A percentile compares a stretch with the other conserved stretches of the same genome.
Conservation (phyloP, 441 rosid genomes). For the Gossypium davidsonii region DNA sequence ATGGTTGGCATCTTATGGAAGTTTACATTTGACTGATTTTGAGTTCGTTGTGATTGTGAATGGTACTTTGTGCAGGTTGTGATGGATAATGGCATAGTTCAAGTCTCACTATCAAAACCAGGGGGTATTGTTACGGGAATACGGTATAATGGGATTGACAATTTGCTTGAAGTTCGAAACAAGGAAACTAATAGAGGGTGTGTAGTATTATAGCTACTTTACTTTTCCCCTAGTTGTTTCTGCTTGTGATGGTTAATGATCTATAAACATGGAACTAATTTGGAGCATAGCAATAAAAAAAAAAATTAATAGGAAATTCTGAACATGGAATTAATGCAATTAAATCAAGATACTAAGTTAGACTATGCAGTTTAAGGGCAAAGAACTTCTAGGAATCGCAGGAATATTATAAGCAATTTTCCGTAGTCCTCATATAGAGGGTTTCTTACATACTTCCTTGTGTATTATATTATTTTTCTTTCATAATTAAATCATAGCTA, state of each 20-base stretch:
- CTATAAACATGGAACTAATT: neutral
- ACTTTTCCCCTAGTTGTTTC: neutral
- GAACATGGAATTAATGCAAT: neutral
- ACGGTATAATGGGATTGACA: constrained; percentile 43
- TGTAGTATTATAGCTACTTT: constrained; percentile 6
- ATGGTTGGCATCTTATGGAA: neutral
- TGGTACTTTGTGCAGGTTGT: constrained; percentile 37
- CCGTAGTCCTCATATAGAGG: neutral
- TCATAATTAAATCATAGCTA: neutral
- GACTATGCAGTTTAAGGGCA: neutral
- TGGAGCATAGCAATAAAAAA: neutral
- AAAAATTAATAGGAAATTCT: neutral
- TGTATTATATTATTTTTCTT: neutral
- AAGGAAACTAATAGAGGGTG: constrained; percentile 74
- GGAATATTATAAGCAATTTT: neutral
- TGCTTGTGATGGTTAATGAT: constrained; percentile 3
- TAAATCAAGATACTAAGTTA: neutral
- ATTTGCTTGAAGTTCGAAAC: constrained; percentile 59
- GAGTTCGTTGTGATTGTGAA: constrained; percentile 6
- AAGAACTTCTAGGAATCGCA: neutral
- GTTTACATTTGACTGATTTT: neutral
- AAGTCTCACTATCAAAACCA: constrained; percentile 57
- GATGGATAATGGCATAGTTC: constrained; percentile 61
- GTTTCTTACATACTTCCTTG: neutral
- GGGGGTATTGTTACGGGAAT: constrained; percentile 70